A percentile compares a stretch with the other conserved stretches of the same genome.
Conservation (phyloP, 768 basidiomycete genomes). For the Tulasnella sp. region DNA sequence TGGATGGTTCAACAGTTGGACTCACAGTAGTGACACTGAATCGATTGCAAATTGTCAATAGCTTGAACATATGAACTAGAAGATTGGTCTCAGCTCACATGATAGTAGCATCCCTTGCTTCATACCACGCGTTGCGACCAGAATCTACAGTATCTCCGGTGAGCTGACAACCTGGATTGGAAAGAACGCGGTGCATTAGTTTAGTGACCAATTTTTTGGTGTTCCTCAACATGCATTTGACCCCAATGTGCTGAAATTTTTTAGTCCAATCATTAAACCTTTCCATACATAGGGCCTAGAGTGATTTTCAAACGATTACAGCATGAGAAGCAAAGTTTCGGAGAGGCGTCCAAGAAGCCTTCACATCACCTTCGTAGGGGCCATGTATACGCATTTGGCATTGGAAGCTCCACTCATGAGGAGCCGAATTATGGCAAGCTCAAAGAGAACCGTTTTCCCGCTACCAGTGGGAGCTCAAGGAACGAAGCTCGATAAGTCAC, state of each 20-base stretch:
- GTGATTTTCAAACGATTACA: conserved; percentile 2
- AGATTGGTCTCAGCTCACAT: conserved; percentile 40
- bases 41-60: not conserved
- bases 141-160: conserved; percentile 78
- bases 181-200: conserved; percentile 1
- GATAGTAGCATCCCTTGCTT: conserved; percentile 60
- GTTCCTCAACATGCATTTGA: conserved; percentile 45
- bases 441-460: conserved; percentile 92
- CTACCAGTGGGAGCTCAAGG: conserved; percentile 83
- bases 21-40: conserved; percentile 64
- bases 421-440: conserved; percentile 74
- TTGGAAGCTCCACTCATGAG: conserved; percentile 30
- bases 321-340: no score
- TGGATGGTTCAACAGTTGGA: conserved; percentile 1
- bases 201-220: not conserved
- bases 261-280: conserved; percentile 67
- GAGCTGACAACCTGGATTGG: conserved; percentile 57
- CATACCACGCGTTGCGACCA: conserved; percentile 54
- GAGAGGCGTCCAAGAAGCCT: not conserved
- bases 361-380: conserved; percentile 65
- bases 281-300: conserved; percentile 78
- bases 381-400: conserved; percentile 79
- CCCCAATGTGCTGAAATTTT: conserved; percentile 63
- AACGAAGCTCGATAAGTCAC: not conserved
- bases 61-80: not conserved